phyloP scores from a whole-genome alignment of 225 moss, liverwort and hornwort species.

The Asterella californica region DNA sequence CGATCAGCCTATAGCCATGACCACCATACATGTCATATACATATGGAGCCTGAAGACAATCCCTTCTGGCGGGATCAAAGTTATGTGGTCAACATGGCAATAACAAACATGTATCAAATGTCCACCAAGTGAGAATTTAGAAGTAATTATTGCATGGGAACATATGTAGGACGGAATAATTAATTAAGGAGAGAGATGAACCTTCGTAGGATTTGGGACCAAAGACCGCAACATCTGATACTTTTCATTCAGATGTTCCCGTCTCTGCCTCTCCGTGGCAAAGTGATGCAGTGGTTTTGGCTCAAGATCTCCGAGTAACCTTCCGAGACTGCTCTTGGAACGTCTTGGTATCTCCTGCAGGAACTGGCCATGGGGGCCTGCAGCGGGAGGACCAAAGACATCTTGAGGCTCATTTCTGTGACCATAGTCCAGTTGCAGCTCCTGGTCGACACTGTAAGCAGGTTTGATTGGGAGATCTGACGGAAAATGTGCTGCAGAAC shows the following conservation, averaged over 20 bases:
- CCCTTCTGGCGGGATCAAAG: not conserved
- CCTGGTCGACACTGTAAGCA: constrained; percentile 22
- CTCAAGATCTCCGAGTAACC: constrained; percentile 32
- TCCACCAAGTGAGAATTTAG: not conserved
- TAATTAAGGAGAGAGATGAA: constrained; percentile 17
- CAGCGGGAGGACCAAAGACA: not conserved
- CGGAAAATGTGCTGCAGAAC: not conserved
- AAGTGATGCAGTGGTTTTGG: constrained; percentile 78
- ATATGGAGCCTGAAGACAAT: no score
- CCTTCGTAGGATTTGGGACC: constrained; percentile 98
- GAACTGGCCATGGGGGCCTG: not conserved
- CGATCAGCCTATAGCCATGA: constrained; percentile 67
- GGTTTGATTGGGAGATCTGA: constrained; percentile 8
- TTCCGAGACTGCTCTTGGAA: constrained; percentile 25
- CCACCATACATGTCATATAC: not conserved
- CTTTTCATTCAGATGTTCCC: constrained; percentile 92
- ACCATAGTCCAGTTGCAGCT: constrained; percentile 22
- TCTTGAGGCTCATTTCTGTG: constrained; percentile 14
- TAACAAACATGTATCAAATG: not conserved
- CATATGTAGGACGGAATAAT: not conserved
- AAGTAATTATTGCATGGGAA: not conserved
- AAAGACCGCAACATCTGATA: constrained; percentile 88
- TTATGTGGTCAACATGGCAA: not conserved
- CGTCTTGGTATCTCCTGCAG: constrained; percentile 7
- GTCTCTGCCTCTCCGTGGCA: constrained; percentile 82